Evolutionary conservation across 495 filamentous ascomycete species (phyloP).

Genomic region (Cercophora newfieldiana): DNA sequence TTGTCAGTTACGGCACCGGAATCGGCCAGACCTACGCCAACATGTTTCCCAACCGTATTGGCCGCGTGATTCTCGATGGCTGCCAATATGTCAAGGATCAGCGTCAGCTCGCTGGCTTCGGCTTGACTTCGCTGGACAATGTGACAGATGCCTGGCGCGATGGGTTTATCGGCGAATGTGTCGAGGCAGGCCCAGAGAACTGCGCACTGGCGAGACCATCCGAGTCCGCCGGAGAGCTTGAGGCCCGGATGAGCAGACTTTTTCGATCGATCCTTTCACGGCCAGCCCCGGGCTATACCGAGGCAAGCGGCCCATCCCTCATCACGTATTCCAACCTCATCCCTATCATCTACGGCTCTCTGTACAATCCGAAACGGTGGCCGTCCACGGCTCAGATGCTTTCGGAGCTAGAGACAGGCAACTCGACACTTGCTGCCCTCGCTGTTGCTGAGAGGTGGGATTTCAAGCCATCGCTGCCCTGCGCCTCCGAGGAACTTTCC

Average conservation of each 20-base stretch:
- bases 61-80: constrained; percentile 50
- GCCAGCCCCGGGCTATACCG: constrained; percentile 37
- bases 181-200: constrained; percentile 44
- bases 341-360: constrained; percentile 37
- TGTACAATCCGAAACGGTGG: constrained; percentile 46
- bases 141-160: constrained; percentile 49
- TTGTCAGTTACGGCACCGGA: constrained; percentile 67
- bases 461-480: too few relatives aligned
- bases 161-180: constrained; percentile 49
- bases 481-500: too few relatives aligned
- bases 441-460: constrained; percentile 31
- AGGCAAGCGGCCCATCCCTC: constrained; percentile 40
- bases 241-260: constrained; percentile 39
- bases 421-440: constrained; percentile 39
- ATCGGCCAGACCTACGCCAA: constrained; percentile 59
- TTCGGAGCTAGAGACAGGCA: constrained; percentile 44
- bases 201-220: constrained; percentile 44
- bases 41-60: constrained; percentile 50
- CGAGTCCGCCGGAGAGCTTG: too few relatives aligned
- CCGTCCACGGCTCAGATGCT: constrained; percentile 42
- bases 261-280: constrained; percentile 35
- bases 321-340: constrained; percentile 46
- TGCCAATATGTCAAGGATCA: constrained; percentile 54
- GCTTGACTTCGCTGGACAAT: constrained; percentile 50
- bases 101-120: constrained; percentile 44